These are phyloP conservation scores for Cladosporium cucumerinum DNA, from an alignment of 2,329 filamentous ascomycete genomes.

Conservation along the genomic window DNA sequence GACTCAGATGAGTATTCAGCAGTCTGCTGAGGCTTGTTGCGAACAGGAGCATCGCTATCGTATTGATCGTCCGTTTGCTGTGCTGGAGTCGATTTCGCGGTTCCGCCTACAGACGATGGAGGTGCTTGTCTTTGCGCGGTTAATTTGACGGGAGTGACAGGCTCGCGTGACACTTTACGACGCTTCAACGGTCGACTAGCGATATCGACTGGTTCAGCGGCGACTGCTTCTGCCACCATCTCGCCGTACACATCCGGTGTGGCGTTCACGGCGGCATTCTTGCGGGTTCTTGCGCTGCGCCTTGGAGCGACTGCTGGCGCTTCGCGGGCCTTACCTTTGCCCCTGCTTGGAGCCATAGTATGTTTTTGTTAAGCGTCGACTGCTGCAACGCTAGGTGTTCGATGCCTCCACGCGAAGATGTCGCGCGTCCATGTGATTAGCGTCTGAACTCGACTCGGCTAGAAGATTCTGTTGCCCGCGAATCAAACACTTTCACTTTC, in stretches of 20 bases:
- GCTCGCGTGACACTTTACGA: conserved; percentile 20
- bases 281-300: conserved; percentile 19
- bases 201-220: conserved; percentile 18
- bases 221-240: conserved; percentile 28
- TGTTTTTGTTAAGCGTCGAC: neutral
- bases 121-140: neutral
- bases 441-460: neutral
- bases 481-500: neutral
- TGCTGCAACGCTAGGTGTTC: neutral
- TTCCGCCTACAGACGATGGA: neutral
- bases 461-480: neutral
- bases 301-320: conserved; percentile 11
- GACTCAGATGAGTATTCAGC: conserved; percentile 41
- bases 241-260: conserved; percentile 28
- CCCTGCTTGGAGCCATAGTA: conserved; percentile 32
- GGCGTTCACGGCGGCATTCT: conserved; percentile 5
- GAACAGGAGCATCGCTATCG: neutral
- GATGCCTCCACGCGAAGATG: conserved; percentile 16
- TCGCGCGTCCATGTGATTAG: conserved; percentile 26
- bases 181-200: conserved; percentile 29
- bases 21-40: conserved; percentile 24
- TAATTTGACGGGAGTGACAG: neutral
- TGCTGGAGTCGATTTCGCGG: neutral
- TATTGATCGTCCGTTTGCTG: neutral
- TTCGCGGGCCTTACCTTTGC: conserved; percentile 24